phyloP scores from a whole-genome alignment of 257 asterid genomes.

The Solanum sparsipilum region DNA sequence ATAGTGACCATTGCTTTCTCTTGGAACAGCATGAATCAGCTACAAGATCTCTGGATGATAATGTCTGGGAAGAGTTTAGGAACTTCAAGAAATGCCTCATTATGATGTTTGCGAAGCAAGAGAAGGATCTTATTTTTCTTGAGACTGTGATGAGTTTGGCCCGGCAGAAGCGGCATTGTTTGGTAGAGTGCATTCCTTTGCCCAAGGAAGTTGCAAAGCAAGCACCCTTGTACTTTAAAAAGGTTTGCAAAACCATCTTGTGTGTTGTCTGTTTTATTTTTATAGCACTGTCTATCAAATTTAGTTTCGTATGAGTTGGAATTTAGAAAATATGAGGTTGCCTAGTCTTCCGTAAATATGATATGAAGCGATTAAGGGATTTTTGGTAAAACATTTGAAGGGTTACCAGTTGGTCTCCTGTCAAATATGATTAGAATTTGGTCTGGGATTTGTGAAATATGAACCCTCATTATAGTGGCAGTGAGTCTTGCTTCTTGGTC shows the following conservation, averaged over 20 bases:
- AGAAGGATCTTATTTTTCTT: conserved; percentile 65
- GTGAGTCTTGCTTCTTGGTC: not conserved
- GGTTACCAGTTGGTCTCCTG: not conserved
- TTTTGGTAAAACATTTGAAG: not conserved
- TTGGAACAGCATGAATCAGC: conserved; percentile 73
- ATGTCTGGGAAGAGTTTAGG: conserved; percentile 89
- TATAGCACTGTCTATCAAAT: not conserved
- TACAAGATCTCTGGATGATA: conserved; percentile 71
- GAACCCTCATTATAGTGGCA: not conserved
- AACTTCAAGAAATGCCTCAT: conserved; percentile 97
- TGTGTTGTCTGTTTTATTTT: not conserved
- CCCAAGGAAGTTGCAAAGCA: conserved; percentile 71
- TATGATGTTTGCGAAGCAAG: conserved; percentile 88
- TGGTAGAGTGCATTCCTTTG: conserved; percentile 87
- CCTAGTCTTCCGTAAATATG: not conserved
- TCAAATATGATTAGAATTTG: not conserved
- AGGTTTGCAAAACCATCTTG: conserved; percentile 32
- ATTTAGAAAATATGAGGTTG: not conserved
- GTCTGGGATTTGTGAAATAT: not conserved
- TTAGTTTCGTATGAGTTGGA: not conserved
- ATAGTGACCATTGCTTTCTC: conserved; percentile 1
- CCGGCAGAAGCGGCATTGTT: conserved; percentile 72
- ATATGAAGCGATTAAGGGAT: not conserved
- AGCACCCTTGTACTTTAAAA: conserved; percentile 90
- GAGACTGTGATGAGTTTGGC: conserved; percentile 87